Base-by-base conservation (phyloP, 2,329 filamentous ascomycete genomes). In the Mariannaea sp. region DNA sequence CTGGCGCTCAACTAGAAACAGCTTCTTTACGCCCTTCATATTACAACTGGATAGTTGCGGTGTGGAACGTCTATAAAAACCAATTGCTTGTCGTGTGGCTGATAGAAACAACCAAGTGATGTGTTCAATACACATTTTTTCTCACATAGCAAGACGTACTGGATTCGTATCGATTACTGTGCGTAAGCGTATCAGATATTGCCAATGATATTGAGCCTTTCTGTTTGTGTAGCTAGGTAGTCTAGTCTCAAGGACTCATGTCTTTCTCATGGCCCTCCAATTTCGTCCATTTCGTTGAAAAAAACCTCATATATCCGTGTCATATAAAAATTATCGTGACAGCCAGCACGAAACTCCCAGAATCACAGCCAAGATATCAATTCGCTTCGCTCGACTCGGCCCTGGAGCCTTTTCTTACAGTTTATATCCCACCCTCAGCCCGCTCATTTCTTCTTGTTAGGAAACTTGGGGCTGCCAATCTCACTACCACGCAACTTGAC, bases 401-500 rank as follows among this genome's bases (percentile, higher is more conserved):
- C 49, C 54, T 61, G 55, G 56, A 58, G 55, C 57, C 53, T 49
- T 57, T 40, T 49, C 53, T 64, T 65, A 59, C 49, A 65, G 48
- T 59, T 49, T 8, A 53, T 57, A 41, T 58, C 40, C 35, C 49
- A 8, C 9, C n/a, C 22, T 52, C 8, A 19, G 32, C 22, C 32
- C 36, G 58, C 53, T 78, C 64, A 75, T 59, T 73, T 73, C 68
- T 76, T 75, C 79, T 89, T 90, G 82, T 89, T 91, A 61, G 85
- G 83, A 73, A 94, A 89, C 77, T 87, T 89, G 66, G 91, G 89
- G 72, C 85, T 80, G 58, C 92, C 93, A 71, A 97, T 94, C 75
- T 93, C 90, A 68, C 78, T 80, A 54, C 94, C 91, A 64, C 92
- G 83, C 68, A 97, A 81, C 79, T 96, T 91, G 68, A 96, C 84